These are phyloP conservation scores for Taphrina confusa DNA, from an alignment of 1,139 yeast species.

Conservation along the genomic window DNA sequence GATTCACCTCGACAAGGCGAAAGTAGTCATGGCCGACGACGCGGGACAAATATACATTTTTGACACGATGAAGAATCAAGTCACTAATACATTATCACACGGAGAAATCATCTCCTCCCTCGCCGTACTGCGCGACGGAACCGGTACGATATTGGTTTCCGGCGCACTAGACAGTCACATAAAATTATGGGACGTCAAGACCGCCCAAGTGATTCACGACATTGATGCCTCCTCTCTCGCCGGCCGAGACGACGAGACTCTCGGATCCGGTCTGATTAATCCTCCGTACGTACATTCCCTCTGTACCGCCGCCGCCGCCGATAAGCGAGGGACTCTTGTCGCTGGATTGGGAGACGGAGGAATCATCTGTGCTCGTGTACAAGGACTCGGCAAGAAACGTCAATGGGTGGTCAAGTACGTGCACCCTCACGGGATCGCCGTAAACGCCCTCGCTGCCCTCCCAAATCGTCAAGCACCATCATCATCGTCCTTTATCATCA, in stretches of 20 bases:
- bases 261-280: constrained; percentile 11
- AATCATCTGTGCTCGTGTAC: not conserved
- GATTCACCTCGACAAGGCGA: not conserved
- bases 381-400: not conserved
- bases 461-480: not conserved
- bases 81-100: not conserved
- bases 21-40: constrained; percentile 2
- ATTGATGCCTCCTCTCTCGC: not conserved
- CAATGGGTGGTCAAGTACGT: not conserved
- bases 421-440: not conserved
- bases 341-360: constrained; percentile 15
- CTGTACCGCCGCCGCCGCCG: not conserved
- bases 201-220: not conserved
- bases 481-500: not conserved
- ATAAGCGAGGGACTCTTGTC: not conserved
- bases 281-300: constrained; percentile 22
- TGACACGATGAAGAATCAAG: not conserved
- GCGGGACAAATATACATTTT: not conserved
- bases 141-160: not conserved
- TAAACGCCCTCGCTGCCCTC: not conserved
- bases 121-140: no score
- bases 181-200: not conserved
- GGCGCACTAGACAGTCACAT: constrained; percentile 3
- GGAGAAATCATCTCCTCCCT: not conserved
- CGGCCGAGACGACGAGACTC: not conserved